Percentiles rank a stretch among this genome's conserved stretches.
phyloP scores from a whole-genome alignment of 106 monocot genomes.

The Acorus gramineus region DNA sequence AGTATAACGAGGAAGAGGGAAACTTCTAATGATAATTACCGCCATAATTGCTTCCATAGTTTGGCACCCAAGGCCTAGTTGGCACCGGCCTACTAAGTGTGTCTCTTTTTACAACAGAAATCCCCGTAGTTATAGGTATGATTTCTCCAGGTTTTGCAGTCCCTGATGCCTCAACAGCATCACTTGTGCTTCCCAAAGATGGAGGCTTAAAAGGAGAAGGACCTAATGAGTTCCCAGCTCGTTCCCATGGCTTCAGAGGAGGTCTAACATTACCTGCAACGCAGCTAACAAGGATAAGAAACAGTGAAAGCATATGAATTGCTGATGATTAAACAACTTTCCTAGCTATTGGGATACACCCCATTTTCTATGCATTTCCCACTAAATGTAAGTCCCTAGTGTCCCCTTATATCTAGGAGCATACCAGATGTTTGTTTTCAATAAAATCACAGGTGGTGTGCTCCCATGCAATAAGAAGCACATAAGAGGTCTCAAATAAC shows the following conservation, averaged over 20 bases:
- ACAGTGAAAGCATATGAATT: no score
- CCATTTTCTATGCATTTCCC: no score
- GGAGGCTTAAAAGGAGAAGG: slow-evolving; percentile 80
- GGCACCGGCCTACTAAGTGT: slow-evolving; percentile 56
- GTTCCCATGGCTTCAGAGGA: slow-evolving; percentile 87
- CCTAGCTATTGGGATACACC: no score
- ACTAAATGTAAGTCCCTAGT: no score
- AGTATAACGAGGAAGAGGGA: neutral
- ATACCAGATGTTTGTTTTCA: no score
- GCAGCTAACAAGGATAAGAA: no score
- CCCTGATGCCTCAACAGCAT: slow-evolving; percentile 85
- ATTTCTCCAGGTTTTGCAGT: slow-evolving; percentile 87
- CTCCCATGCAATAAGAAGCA: no score
- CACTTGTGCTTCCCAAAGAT: slow-evolving; percentile 73
- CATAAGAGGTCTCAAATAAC: no score
- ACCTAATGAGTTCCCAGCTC: slow-evolving; percentile 44
- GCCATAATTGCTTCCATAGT: slow-evolving; percentile 67
- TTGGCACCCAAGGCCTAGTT: slow-evolving; percentile 86
- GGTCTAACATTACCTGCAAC: slow-evolving; percentile 34
- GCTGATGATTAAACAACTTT: no score
- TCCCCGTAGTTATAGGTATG: slow-evolving; percentile 30
- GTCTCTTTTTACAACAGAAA: slow-evolving; percentile 13
- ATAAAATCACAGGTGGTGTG: no score
- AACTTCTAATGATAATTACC: slow-evolving; percentile 19
- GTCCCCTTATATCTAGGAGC: no score